These are phyloP conservation scores for Candolleomyces eurysporus DNA, from an alignment of 768 basidiomycete species.

Conservation along the genomic window DNA sequence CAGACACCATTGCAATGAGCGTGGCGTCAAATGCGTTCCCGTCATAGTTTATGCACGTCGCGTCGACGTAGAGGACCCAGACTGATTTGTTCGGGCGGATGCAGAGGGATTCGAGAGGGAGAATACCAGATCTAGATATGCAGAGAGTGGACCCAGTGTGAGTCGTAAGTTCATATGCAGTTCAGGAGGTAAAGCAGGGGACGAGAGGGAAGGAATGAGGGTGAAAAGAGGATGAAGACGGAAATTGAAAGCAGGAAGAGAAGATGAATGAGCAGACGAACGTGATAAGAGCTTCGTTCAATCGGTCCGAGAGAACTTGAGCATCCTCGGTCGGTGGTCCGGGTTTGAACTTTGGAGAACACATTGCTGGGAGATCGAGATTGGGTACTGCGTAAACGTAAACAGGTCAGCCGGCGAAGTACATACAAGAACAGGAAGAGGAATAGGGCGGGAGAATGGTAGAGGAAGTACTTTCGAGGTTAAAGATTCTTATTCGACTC, in stretches of 20 bases:
- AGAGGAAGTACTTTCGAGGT: too few species aligned
- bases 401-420: too few species aligned
- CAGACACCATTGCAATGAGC: slow-evolving; percentile 82
- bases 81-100: slow-evolving; percentile 79
- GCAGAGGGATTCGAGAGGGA: slow-evolving; percentile 68
- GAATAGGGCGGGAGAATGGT: too few species aligned
- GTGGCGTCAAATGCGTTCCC: slow-evolving; percentile 94
- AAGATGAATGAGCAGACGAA: slow-evolving; percentile 32
- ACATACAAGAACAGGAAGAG: too few species aligned
- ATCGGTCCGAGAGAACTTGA: slow-evolving; percentile 80
- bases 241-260: too few species aligned
- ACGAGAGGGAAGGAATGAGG: neutral
- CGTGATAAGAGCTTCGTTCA: slow-evolving; percentile 78
- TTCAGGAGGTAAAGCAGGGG: too few species aligned
- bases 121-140: slow-evolving; percentile 52
- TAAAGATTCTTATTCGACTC: too few species aligned
- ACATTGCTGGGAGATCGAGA: slow-evolving; percentile 89
- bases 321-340: slow-evolving; percentile 95
- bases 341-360: slow-evolving; percentile 91
- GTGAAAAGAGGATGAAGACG: neutral
- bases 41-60: slow-evolving; percentile 95
- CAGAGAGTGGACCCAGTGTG: too few species aligned
- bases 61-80: slow-evolving; percentile 95
- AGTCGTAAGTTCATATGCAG: neutral
- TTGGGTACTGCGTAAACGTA: slow-evolving; percentile 70